Evolutionary conservation across 495 filamentous ascomycete species (phyloP).

Genomic region (Neurospora sp.): DNA sequence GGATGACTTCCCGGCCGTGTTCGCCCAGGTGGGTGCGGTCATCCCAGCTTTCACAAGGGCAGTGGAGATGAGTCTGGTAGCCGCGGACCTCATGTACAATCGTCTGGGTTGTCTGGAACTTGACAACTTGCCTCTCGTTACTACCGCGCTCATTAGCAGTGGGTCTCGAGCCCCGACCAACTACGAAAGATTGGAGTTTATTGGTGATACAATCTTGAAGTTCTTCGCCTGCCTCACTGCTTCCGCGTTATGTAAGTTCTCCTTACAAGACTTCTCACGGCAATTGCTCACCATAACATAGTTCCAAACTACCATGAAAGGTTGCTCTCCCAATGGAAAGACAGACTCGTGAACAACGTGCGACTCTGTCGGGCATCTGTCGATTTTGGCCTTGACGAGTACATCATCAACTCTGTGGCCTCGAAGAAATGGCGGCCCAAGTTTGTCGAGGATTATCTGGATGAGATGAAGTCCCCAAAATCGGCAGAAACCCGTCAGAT

Average conservation of each 20-base stretch:
- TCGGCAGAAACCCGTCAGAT: conserved; percentile 28
- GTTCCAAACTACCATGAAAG: conserved; percentile 69
- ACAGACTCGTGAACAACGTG: conserved; percentile 62
- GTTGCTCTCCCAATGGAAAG: conserved; percentile 58
- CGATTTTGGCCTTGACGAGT: conserved; percentile 54
- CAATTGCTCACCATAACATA: conserved; percentile 5
- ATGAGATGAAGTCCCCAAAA: conserved; percentile 1
- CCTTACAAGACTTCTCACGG: neutral
- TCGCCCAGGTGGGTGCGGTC: conserved; percentile 57
- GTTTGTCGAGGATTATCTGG: conserved; percentile 45
- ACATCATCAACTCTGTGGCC: conserved; percentile 47
- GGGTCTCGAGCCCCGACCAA: conserved; percentile 49
- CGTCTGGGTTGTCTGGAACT: conserved; percentile 49
- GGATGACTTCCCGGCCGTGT: conserved; percentile 48
- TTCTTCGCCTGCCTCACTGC: conserved; percentile 57
- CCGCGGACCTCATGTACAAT: conserved; percentile 48
- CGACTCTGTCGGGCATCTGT: conserved; percentile 55
- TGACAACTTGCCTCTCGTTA: conserved; percentile 43
- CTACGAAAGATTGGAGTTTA: conserved; percentile 83
- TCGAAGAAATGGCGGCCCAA: conserved; percentile 60
- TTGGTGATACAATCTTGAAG: conserved; percentile 85
- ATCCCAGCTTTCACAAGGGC: conserved; percentile 65
- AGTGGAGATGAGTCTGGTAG: conserved; percentile 56
- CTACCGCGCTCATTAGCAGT: conserved; percentile 65
- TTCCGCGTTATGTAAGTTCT: conserved; percentile 41